Evolutionary conservation across 2,329 filamentous ascomycete species (phyloP).

Genomic region (Cytospora piceae): DNA sequence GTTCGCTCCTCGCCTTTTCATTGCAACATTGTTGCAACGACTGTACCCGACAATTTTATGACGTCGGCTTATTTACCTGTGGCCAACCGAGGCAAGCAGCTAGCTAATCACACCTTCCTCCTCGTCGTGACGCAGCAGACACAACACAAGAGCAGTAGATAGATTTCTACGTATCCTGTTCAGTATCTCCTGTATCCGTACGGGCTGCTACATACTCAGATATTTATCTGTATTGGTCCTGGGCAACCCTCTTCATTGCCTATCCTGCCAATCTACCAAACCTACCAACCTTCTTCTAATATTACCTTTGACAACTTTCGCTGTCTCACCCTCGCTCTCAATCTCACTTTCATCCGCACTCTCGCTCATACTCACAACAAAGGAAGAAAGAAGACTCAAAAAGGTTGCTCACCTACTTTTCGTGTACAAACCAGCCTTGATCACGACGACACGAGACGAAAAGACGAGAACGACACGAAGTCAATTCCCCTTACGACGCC

Average conservation of each 20-base stretch:
- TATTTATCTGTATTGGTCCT: neutral
- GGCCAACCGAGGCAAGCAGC: neutral
- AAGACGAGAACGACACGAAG: constrained; percentile 2
- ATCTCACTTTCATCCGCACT: too few species aligned
- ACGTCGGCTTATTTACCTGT: constrained; percentile 6
- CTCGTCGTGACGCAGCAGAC: neutral
- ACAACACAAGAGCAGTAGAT: neutral
- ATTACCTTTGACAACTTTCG: neutral
- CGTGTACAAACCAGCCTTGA: neutral
- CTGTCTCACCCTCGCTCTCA: too few species aligned
- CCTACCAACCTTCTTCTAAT: neutral
- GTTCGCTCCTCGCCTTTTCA: constrained; percentile 2
- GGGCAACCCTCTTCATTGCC: too few species aligned
- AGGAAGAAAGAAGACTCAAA: neutral
- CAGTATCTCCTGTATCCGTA: neutral
- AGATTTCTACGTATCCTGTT: neutral
- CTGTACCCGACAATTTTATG: neutral
- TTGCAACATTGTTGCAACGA: neutral
- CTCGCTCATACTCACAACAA: neutral
- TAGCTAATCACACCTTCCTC: neutral
- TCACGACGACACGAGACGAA: constrained; percentile 4
- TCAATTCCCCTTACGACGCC: neutral
- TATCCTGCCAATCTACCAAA: neutral
- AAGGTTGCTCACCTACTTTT: neutral
- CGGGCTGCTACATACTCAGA: neutral